Conservation (phyloP, 2,329 filamentous ascomycete genomes). For the Colletotrichum tamarilloi region DNA sequence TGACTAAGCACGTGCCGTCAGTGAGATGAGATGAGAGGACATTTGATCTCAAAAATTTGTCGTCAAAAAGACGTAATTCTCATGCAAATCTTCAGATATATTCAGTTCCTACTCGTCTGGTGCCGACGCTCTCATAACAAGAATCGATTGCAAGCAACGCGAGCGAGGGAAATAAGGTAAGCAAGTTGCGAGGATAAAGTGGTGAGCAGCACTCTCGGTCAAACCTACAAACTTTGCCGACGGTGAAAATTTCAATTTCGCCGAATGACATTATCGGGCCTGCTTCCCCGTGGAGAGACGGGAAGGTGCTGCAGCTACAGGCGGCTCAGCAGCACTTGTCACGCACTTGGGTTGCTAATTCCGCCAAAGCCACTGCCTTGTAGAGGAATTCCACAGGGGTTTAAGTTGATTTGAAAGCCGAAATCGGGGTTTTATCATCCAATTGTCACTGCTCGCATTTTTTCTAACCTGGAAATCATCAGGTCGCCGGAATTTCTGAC, state of each 20-base stretch:
- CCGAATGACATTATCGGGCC: constrained; percentile 7
- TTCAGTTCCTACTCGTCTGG: not conserved
- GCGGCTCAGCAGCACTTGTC: constrained; percentile 4
- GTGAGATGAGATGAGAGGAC: not conserved
- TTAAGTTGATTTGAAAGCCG: constrained; percentile 25
- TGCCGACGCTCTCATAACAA: no score
- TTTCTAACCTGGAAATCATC: not conserved
- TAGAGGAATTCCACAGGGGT: not conserved
- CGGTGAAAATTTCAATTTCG: constrained; percentile 13
- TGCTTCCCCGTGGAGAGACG: not conserved
- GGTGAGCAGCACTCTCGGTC: not conserved
- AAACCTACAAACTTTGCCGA: constrained; percentile 15
- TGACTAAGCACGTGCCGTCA: not conserved
- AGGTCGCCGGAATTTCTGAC: not conserved
- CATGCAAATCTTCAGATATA: not conserved
- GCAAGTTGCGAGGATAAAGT: not conserved
- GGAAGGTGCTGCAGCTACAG: constrained; percentile 5
- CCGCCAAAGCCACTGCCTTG: not conserved
- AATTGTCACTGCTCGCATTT: constrained; percentile 15
- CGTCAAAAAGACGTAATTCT: not conserved
- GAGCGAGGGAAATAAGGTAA: not conserved
- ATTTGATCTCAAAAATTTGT: not conserved
- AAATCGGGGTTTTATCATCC: constrained; percentile 20
- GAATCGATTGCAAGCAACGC: no score
- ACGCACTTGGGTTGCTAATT: constrained; percentile 12